Percentiles rank a stretch among this genome's conserved stretches.
Conservation (phyloP, 2,329 filamentous ascomycete species). For the Hypocrella siamensis region DNA sequence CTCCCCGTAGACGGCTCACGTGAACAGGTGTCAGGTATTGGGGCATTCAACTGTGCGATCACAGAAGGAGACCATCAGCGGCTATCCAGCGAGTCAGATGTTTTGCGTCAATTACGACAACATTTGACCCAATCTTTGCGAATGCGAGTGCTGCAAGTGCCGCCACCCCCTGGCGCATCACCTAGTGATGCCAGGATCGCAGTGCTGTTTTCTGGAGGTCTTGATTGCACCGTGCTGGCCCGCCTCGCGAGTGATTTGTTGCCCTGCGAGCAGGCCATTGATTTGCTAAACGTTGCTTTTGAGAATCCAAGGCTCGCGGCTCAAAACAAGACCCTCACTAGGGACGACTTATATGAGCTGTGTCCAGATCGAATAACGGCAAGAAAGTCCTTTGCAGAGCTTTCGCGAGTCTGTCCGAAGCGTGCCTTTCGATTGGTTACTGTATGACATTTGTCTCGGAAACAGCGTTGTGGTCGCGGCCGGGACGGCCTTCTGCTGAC, state of each 20-base stretch:
- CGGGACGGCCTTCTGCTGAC: not conserved
- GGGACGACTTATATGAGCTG: conserved; percentile 47
- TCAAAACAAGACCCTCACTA: conserved; percentile 23
- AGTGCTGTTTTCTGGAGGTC: conserved; percentile 81
- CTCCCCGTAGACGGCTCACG: too few species aligned
- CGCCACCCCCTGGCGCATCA: conserved; percentile 30
- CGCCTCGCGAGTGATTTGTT: conserved; percentile 65
- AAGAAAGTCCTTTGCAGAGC: conserved; percentile 61
- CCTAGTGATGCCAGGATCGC: conserved; percentile 42
- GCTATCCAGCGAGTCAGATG: conserved; percentile 20
- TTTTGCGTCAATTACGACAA: conserved; percentile 35
- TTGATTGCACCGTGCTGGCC: conserved; percentile 84
- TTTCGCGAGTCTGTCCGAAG: conserved; percentile 49
- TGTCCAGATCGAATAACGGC: conserved; percentile 89
- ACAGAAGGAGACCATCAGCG: conserved; percentile 15
- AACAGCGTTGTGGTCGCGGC: not conserved
- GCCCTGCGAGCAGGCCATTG: conserved; percentile 52
- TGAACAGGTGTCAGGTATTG: conserved; percentile 35
- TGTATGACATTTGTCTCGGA: conserved; percentile 20
- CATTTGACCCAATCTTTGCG: conserved; percentile 46
- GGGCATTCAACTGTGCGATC: conserved; percentile 31
- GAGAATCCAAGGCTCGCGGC: conserved; percentile 71
- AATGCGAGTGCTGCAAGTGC: conserved; percentile 50
- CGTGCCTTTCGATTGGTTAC: conserved; percentile 73
- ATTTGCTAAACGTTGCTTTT: conserved; percentile 91